These are phyloP conservation scores for Schwanniomyces vanrijiae DNA, from an alignment of 805 yeast genomes.

Conservation along the genomic window DNA sequence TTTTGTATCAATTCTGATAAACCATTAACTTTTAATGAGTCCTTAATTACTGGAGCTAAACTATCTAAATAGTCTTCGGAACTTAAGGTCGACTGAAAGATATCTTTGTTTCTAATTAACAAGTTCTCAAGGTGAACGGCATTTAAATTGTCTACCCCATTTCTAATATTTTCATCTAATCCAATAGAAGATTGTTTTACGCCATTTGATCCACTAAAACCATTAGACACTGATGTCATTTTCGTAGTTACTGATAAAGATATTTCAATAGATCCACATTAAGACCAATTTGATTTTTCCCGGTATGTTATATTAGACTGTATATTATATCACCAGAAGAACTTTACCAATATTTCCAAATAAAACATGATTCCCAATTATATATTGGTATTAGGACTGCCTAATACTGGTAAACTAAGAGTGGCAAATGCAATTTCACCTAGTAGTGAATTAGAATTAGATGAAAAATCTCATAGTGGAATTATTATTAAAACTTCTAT, in stretches of 20 bases:
- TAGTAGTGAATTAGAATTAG: constrained; percentile 27
- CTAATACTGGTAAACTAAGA: constrained; percentile 40
- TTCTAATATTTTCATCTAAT: constrained; percentile 1
- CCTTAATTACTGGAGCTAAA: constrained; percentile 70
- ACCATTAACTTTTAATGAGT: constrained; percentile 55
- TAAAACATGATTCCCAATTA: constrained; percentile 32
- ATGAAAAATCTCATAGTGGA: constrained; percentile 33
- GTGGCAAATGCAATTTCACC: constrained; percentile 25
- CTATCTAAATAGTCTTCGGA: constrained; percentile 78
- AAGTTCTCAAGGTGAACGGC: constrained; percentile 35
- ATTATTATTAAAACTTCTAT: constrained; percentile 25
- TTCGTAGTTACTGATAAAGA: background rate
- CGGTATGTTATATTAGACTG: background rate
- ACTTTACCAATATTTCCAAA: background rate
- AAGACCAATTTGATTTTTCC: background rate
- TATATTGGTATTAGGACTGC: constrained; percentile 46
- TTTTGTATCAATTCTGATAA: constrained; percentile 56
- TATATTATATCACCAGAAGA: background rate
- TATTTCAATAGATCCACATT: background rate
- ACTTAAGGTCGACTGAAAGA: constrained; percentile 45
- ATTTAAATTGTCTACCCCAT: constrained; percentile 13
- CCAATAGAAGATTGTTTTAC: background rate
- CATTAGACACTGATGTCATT: constrained; percentile 11
- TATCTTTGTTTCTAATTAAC: constrained; percentile 40
- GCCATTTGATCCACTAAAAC: background rate